These are phyloP conservation scores for Trichoderma brevicompactum DNA, from an alignment of 2,329 filamentous ascomycete genomes.

Conservation along the genomic window DNA sequence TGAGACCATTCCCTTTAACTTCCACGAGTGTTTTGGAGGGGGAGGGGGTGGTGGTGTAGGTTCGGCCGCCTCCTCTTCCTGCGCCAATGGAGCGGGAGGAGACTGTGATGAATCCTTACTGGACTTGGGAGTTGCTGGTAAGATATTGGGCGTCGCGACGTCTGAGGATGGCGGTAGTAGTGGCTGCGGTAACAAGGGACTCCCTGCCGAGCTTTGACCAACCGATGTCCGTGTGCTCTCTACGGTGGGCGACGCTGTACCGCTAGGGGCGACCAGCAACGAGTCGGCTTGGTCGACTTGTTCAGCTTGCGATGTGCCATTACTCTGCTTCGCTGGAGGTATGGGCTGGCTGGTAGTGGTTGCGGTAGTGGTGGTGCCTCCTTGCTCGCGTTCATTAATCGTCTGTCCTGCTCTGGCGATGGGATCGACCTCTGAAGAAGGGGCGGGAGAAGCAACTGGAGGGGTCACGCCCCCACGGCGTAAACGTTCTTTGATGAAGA, in stretches of 20 bases:
- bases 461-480: constrained; percentile 64
- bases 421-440: constrained; percentile 49
- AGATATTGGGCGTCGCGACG: constrained; percentile 35
- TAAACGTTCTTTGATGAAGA: constrained; percentile 81
- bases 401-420: constrained; percentile 41
- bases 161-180: constrained; percentile 44
- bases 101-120: constrained; percentile 40
- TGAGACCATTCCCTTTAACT: constrained; percentile 94
- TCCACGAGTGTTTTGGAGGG: constrained; percentile 91
- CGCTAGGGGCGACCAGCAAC: constrained; percentile 35
- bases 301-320: constrained; percentile 33
- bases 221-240: constrained; percentile 42
- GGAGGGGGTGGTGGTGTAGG: constrained; percentile 57
- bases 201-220: constrained; percentile 44
- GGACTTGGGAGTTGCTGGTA: constrained; percentile 45
- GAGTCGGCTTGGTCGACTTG: constrained; percentile 36
- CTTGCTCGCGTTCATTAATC: constrained; percentile 48
- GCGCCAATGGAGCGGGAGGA: constrained; percentile 24
- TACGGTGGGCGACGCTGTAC: constrained; percentile 40
- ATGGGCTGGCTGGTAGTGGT: constrained; percentile 27
- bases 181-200: constrained; percentile 43
- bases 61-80: constrained; percentile 42
- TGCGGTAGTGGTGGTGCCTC: constrained; percentile 29
- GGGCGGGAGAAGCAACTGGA: constrained; percentile 55
- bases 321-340: constrained; percentile 39